Evolutionary conservation across 106 monocot genomes (phyloP).

Genomic region (Hemerocallis citrina): DNA sequence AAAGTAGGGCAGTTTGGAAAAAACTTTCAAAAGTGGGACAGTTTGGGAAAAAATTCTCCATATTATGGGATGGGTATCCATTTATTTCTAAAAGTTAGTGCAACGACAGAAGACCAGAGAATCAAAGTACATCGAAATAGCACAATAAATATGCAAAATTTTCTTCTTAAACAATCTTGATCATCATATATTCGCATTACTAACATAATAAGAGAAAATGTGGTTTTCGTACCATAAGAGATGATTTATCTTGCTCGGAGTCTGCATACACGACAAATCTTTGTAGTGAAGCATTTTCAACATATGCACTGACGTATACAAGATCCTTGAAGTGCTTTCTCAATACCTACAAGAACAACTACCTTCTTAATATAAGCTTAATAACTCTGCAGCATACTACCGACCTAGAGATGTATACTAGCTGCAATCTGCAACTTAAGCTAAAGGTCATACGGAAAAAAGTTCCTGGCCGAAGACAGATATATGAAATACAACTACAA

Average conservation of each 20-base stretch:
- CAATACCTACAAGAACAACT: slow-evolving; percentile 41
- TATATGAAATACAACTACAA: not conserved
- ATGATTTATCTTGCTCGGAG: slow-evolving; percentile 49
- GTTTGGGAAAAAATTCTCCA: no score
- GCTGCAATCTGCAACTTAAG: not conserved
- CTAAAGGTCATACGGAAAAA: not conserved
- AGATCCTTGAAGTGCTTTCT: slow-evolving; percentile 73
- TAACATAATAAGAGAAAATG: not conserved
- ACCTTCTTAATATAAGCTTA: not conserved
- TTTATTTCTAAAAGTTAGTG: not conserved
- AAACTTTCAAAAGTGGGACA: no score
- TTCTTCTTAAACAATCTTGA: not conserved
- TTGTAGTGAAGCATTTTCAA: slow-evolving; percentile 24
- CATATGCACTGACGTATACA: slow-evolving; percentile 38
- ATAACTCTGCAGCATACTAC: no score
- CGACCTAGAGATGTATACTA: no score
- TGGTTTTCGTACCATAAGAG: slow-evolving; percentile 59
- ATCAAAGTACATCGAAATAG: not conserved
- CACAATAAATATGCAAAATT: not conserved
- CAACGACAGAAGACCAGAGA: not conserved
- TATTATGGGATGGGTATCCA: not conserved
- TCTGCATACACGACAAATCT: slow-evolving; percentile 49
- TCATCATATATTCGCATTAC: not conserved
- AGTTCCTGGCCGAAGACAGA: no score
- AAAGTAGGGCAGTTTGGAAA: no score